These are phyloP conservation scores for Lactifluus subvellereus DNA, from an alignment of 768 basidiomycete genomes.

Conservation along the genomic window DNA sequence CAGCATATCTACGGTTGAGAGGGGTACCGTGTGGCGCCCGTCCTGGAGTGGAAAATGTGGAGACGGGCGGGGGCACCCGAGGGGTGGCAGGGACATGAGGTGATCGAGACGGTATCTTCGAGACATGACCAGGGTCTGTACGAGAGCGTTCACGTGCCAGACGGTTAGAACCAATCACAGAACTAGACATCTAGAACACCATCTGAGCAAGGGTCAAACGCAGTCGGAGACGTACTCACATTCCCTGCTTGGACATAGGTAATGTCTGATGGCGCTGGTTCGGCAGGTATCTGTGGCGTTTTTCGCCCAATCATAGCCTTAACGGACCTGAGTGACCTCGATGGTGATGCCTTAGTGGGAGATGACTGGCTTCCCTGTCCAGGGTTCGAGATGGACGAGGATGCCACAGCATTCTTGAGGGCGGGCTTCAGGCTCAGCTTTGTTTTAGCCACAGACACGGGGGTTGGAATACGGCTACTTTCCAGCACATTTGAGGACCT, in stretches of 20 bases:
- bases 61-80: constrained; percentile 16
- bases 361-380: constrained; percentile 8
- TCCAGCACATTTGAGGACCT: neutral
- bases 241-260: neutral
- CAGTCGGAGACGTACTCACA: constrained; percentile 4
- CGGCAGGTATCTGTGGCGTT: constrained; percentile 14
- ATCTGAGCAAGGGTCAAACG: neutral
- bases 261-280: neutral
- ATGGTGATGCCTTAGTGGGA: constrained; percentile 20
- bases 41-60: constrained; percentile 5
- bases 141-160: constrained; percentile 21
- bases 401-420: constrained; percentile 14
- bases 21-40: neutral
- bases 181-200: neutral
- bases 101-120: constrained; percentile 19
- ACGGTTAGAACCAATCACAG: neutral
- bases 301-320: constrained; percentile 21
- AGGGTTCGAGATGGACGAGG: neutral
- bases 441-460: constrained; percentile 2
- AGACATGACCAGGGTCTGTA: constrained; percentile 23
- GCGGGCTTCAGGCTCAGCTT: constrained; percentile 20
- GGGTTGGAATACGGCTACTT: constrained; percentile 19
- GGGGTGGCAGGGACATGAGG: constrained; percentile 8
- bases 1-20: constrained; percentile 8
- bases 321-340: constrained; percentile 20